Percentiles rank a stretch among this genome's conserved stretches.
phyloP scores from a whole-genome alignment of 2,329 filamentous ascomycete genomes.

The Cladophialophora psammophila region DNA sequence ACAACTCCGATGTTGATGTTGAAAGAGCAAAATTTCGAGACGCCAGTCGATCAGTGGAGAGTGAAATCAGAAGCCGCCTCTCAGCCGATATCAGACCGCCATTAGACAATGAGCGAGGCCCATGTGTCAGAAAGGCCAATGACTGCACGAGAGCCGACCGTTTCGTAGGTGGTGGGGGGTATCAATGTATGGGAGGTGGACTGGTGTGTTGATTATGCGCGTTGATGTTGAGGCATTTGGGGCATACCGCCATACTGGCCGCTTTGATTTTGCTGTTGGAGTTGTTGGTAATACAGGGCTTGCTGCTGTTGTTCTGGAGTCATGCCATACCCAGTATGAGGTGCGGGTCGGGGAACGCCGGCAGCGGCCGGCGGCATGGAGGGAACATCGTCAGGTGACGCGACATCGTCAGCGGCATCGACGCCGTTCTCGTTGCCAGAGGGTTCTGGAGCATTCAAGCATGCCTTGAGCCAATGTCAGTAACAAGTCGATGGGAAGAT shows the following conservation, averaged over 20 bases:
- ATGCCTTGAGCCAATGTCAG: constrained; percentile 70
- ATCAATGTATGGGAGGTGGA: constrained; percentile 28
- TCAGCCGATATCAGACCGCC: constrained; percentile 5
- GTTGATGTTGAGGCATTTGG: constrained; percentile 81
- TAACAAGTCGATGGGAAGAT: constrained; percentile 1
- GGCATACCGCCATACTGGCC: constrained; percentile 79
- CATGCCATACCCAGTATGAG: constrained; percentile 73
- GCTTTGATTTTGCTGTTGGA: constrained; percentile 71
- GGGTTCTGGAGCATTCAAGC: constrained; percentile 94
- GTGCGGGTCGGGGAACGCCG: constrained; percentile 65
- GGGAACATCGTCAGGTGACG: constrained; percentile 89
- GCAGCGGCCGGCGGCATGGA: constrained; percentile 74
- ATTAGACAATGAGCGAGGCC: constrained; percentile 11
- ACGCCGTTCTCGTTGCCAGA: constrained; percentile 82
- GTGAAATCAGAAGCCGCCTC: constrained; percentile 7
- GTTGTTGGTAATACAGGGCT: constrained; percentile 82
- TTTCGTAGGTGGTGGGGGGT: constrained; percentile 22
- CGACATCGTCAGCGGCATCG: constrained; percentile 76
- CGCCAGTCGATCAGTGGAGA: constrained; percentile 19
- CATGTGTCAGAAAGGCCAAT: constrained; percentile 12
- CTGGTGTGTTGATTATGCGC: constrained; percentile 52
- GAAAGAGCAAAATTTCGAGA: constrained; percentile 22
- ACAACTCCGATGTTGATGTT: constrained; percentile 21
- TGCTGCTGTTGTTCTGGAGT: constrained; percentile 74
- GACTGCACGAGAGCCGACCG: constrained; percentile 16